Base-by-base conservation (phyloP, 306 rosid genomes). In the Datisca glomerata region DNA sequence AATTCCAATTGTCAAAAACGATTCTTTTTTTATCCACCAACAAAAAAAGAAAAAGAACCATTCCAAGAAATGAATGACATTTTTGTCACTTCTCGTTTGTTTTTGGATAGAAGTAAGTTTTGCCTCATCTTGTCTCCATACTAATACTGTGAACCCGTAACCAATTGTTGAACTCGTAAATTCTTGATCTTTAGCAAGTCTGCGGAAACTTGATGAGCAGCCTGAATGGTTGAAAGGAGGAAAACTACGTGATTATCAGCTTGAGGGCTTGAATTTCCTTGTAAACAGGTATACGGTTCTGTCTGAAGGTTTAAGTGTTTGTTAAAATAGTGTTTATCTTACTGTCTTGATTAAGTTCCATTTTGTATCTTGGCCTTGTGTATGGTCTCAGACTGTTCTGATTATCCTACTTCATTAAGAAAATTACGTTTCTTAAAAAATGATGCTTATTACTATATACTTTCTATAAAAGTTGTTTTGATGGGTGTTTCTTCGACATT, bases 141-240 rank as follows among this genome's bases (percentile, higher is more conserved):
- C 36, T 31, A 31, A 2, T 31, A 31, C n/a, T 8, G 9, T 11
- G n/a, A 31, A 12, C 36, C 14, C n/a, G 0, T 31, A 31, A 8
- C 9, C 36, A 31, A 8, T 8, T 31, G n/a, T 31, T 8, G n/a
- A 31, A 14, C 11, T 28, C n/a, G 36, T 31, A 2, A 31, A 31
- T 31, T 31, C 36, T 31, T 66, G 57, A 61, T 64, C 41, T 71
- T 66, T 71, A 91, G 98, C 61, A 72, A 91, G 96, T 74, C 65
- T 91, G 72, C 71, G 98, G 72, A 91, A 80, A 84, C 96, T 91
- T 3, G 87, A 80, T 54, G 96, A 91, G 62, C 98, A 91, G 52
- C 98, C 98, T 37, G 92, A 80, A 51, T 91, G 98, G 98, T 71
- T 91, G 76, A 80, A 47, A 56, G 98, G 98, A 23, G 98, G 98